phyloP scores from a whole-genome alignment of 345 rosid genomes.

The Gossypium ekmanianum region DNA sequence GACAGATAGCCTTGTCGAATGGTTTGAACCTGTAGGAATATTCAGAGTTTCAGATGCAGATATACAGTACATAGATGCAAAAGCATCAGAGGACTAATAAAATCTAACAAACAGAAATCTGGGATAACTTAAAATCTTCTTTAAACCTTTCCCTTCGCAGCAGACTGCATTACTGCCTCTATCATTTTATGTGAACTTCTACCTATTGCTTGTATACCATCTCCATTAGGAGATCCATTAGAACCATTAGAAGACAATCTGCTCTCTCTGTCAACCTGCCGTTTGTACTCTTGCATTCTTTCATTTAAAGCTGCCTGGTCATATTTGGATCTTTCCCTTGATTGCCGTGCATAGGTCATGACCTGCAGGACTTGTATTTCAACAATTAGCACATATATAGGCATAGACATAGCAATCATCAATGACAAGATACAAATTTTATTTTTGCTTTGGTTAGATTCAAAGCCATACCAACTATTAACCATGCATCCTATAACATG shows the following conservation, averaged over 20 bases:
- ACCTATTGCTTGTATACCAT: constrained; percentile 89
- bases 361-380: constrained; percentile 46
- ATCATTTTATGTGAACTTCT: constrained; percentile 99
- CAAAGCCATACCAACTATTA: not conserved
- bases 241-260: constrained; percentile 76
- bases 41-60: constrained; percentile 12
- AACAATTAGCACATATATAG: constrained; percentile 3
- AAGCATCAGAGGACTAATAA: constrained; percentile 7
- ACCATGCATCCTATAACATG: not conserved
- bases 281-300: constrained; percentile 94
- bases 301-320: constrained; percentile 93
- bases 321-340: constrained; percentile 93
- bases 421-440: not conserved
- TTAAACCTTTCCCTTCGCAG: constrained; percentile 89
- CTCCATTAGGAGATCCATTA: constrained; percentile 94
- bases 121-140: constrained; percentile 16
- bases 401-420: not conserved
- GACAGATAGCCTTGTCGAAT: constrained; percentile 98
- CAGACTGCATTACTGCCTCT: constrained; percentile 98
- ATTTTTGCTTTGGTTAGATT: not conserved
- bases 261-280: constrained; percentile 96
- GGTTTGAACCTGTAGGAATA: constrained; percentile 75
- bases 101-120: constrained; percentile 10
- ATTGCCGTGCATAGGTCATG: constrained; percentile 92
- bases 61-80: not conserved